Evolutionary conservation across 495 filamentous ascomycete genomes (phyloP).

Genomic region (Margaritispora aquatica): DNA sequence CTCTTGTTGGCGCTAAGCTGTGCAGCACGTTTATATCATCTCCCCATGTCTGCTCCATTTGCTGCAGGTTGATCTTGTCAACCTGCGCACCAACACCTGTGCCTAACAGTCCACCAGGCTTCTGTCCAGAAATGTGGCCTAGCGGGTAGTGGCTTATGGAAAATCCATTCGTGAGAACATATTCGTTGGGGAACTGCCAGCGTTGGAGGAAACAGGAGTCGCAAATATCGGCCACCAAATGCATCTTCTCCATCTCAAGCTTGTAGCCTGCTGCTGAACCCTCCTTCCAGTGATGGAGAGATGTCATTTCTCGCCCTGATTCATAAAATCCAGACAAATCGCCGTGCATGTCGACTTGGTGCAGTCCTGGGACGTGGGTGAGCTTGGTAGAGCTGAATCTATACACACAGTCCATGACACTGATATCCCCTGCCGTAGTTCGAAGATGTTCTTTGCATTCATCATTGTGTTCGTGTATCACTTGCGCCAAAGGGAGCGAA

Average conservation of each 20-base stretch:
- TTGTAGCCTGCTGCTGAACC: slow-evolving; percentile 32
- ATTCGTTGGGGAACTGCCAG: slow-evolving; percentile 49
- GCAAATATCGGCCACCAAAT: slow-evolving; percentile 45
- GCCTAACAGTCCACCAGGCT: slow-evolving; percentile 3
- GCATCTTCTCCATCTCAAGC: slow-evolving; percentile 43
- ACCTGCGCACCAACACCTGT: not conserved
- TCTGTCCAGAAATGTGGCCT: slow-evolving; percentile 17
- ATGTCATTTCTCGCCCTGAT: slow-evolving; percentile 42
- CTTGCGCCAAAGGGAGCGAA: slow-evolving; percentile 48
- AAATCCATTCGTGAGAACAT: slow-evolving; percentile 51
- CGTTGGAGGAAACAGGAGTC: slow-evolving; percentile 51
- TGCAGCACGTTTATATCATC: slow-evolving; percentile 22
- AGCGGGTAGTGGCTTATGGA: slow-evolving; percentile 45
- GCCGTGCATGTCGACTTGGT: slow-evolving; percentile 42
- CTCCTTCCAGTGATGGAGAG: slow-evolving; percentile 54
- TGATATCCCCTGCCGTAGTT: slow-evolving; percentile 21
- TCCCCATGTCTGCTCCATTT: slow-evolving; percentile 22
- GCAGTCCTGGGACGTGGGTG: slow-evolving; percentile 20
- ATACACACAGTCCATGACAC: slow-evolving; percentile 23
- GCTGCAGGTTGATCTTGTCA: slow-evolving; percentile 17
- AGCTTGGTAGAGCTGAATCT: slow-evolving; percentile 15
- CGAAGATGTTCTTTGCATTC: slow-evolving; percentile 18
- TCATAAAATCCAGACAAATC: slow-evolving; percentile 53
- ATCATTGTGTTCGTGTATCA: slow-evolving; percentile 10
- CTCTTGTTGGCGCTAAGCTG: slow-evolving; percentile 10